Base-by-base conservation (phyloP, 139 green algal species). In the Chlamydomonas schloesseri region DNA sequence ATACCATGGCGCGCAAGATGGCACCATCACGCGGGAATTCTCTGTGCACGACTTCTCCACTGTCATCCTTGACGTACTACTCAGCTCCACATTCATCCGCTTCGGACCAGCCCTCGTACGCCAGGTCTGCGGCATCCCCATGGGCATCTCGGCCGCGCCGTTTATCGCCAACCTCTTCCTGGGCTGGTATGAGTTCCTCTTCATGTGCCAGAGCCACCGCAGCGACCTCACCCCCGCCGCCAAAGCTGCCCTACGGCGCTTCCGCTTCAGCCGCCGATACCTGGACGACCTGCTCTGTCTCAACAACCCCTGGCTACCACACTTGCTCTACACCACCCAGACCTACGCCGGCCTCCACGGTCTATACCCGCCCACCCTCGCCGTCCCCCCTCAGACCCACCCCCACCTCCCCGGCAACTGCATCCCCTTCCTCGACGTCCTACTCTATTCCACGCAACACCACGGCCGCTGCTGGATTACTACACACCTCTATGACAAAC, bases 151-250 rank as follows among this genome's bases (percentile, higher is more conserved):
- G 20, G 60, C 60, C 2, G 60, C 60, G 3, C 60, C 60, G 24
- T 76, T 42, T 9, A 76, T 76, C 34, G 71, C 71, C 10, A 76
- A 76, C 71, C 71, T 76, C 71, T 76, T 76, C 71, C 71, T 76
- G 1, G 71, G 10, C 23, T 76, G 71, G 71, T 76, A 53, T 36
- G 71, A 76, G 37, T 76, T 26, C 42, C 0, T 15, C 6, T 76
- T 76, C 71, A 17, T 76, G 42, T 17, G 5, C 36, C 71, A 34
- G 18, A 9, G 60, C 8, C 60, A 15, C 5, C 8, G 24, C 18
- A 11, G 18, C 60, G 24, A 23, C 24, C 8, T 24, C 60, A 1
- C 60, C 2, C 20, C 60, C 23, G 9, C 60, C 2, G 18, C 26
- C 2, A 1, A 3, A 3, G 60, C 60, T 11, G 21, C 21, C 64